These are phyloP conservation scores for Datura wrightii DNA, from an alignment of 257 asterid genomes.

Conservation along the genomic window DNA sequence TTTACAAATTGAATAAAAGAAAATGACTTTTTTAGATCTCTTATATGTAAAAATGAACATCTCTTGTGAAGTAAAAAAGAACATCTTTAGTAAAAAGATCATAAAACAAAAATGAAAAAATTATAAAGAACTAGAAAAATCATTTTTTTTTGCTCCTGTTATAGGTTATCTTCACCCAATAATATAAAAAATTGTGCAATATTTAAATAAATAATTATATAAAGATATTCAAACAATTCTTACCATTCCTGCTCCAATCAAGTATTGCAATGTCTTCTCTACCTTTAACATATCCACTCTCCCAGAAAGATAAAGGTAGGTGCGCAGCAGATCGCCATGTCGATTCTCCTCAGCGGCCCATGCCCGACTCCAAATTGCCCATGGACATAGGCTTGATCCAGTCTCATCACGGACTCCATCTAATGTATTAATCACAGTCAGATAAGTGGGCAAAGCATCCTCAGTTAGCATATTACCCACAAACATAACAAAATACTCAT, in stretches of 20 bases:
- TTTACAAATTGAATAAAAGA: too few relatives aligned
- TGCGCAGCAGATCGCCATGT: slow-evolving; percentile 47
- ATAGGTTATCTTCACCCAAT: neutral
- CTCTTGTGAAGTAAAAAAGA: too few relatives aligned
- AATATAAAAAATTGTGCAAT: neutral
- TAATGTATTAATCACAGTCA: slow-evolving; percentile 24
- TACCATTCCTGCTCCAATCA: slow-evolving; percentile 51
- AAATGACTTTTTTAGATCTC: too few relatives aligned
- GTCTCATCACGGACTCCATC: slow-evolving; percentile 45
- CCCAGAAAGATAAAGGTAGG: slow-evolving; percentile 51
- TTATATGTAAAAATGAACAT: too few relatives aligned
- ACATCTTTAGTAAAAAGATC: too few relatives aligned
- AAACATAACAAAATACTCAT: slow-evolving; percentile 46
- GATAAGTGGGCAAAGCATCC: slow-evolving; percentile 51
- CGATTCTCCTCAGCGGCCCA: slow-evolving; percentile 57
- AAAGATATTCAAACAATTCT: neutral
- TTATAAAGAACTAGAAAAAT: too few relatives aligned
- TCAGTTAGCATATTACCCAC: slow-evolving; percentile 50
- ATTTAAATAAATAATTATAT: neutral
- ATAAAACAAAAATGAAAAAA: too few relatives aligned
- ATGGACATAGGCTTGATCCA: slow-evolving; percentile 46
- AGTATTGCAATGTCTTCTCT: slow-evolving; percentile 48
- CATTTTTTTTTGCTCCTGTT: neutral
- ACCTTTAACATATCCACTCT: slow-evolving; percentile 52
- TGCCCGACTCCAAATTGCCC: slow-evolving; percentile 51